Evolutionary conservation across 2,329 filamentous ascomycete species (phyloP), one percentile per base, ranked within the genome.

Genomic region (Neoascochyta sp.): DNA sequence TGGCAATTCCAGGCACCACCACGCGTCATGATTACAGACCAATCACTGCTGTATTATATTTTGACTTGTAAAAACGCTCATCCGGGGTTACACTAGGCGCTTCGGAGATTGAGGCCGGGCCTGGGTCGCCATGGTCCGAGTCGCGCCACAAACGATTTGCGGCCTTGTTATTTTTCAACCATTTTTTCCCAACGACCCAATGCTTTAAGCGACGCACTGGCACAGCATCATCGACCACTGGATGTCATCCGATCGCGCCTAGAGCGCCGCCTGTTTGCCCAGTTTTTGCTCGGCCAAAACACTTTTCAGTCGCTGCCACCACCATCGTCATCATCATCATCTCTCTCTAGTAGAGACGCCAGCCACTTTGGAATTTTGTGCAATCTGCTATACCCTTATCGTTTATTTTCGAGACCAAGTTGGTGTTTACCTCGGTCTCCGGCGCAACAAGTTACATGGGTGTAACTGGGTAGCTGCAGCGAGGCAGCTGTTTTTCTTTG

Each of bases 311-410:
- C 45, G 46, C 41, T 34, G 41, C 47, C 39, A 29, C 37, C 24
- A 15, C 27, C 15, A 38, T 38, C 34, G 28, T 21, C 32, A 31
- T 31, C 31, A 11, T 18, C 26, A 30, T 32, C 37, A 41, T 27
- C 13, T 31, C 20, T 31, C 32, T 43, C 29, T n/a, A n/a, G n/a
- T n/a, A n/a, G n/a, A 22, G 18, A 23, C 20, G 37, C 29, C 28
- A 26, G 21, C 24, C 33, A 14, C 31, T 39, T 20, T 27, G 27
- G 24, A 18, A 23, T 23, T 36, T 41, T 39, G 35, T 34, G 21
- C 32, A 10, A 41, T 41, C 37, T 41, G 39, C 31, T 48, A 53
- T 55, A 55, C 50, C 48, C 50, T 39, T 41, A 47, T 37, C 39
- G 29, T 41, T 36, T 33, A 23, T 32, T 36, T 33, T 36, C 27